phyloP scores from a whole-genome alignment of 2,329 filamentous ascomycete genomes.

The Leptographium wingfieldii region DNA sequence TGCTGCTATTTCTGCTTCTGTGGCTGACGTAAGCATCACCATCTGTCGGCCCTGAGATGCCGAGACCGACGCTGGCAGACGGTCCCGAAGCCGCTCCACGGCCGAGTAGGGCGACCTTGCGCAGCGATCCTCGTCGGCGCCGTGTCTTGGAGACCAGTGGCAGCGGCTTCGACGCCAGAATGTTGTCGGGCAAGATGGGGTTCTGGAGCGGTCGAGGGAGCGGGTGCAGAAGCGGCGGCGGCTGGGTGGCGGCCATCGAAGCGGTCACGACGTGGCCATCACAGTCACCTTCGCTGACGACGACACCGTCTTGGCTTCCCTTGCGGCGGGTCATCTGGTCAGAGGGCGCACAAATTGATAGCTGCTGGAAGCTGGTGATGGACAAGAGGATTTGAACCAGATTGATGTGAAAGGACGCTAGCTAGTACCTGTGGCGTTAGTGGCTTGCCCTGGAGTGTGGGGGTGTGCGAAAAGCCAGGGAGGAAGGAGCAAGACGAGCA shows the following conservation, averaged over 20 bases:
- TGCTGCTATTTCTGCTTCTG: background rate
- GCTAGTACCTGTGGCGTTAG: no score
- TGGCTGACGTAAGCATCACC: conserved; percentile 17
- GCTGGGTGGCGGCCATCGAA: background rate
- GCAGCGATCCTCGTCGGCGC: conserved; percentile 68
- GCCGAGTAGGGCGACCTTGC: conserved; percentile 75
- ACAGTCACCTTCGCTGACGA: background rate
- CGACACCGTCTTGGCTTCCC: conserved; percentile 6
- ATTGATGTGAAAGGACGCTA: background rate
- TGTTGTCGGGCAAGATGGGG: conserved; percentile 13
- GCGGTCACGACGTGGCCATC: no score
- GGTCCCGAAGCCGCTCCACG: conserved; percentile 34
- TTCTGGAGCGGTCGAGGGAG: background rate
- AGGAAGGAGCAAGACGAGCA: no score
- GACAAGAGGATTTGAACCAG: background rate
- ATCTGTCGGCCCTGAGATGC: conserved; percentile 33
- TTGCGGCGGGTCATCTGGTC: background rate
- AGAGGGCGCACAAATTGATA: background rate
- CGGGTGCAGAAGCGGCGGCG: background rate
- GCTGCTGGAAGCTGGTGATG: no score
- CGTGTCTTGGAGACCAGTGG: conserved; percentile 38
- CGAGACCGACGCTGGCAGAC: conserved; percentile 25
- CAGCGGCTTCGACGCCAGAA: conserved; percentile 6
- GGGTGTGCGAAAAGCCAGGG: no score
- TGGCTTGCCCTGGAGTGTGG: no score